Conservation (phyloP, 176 grass and related monocot species). For the Otatea glauca region DNA sequence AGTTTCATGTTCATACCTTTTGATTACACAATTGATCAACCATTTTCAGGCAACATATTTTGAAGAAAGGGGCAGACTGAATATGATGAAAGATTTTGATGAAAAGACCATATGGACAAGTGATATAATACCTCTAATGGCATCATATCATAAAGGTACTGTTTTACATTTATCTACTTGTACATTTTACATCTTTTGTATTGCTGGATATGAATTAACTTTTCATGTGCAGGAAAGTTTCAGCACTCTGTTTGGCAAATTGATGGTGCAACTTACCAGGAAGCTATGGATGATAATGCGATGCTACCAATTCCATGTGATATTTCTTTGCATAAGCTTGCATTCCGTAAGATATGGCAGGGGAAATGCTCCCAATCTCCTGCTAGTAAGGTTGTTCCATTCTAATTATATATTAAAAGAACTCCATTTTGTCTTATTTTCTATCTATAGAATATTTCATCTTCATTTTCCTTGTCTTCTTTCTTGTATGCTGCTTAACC, state of each 20-base stretch:
- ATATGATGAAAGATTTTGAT: slow-evolving; percentile 94
- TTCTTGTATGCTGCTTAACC: slow-evolving; percentile 36
- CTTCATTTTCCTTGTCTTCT: slow-evolving; percentile 25
- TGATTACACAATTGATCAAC: slow-evolving; percentile 33
- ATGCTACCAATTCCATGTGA: slow-evolving; percentile 51
- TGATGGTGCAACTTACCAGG: slow-evolving; percentile 48
- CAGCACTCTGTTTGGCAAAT: slow-evolving; percentile 91
- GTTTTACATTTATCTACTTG: slow-evolving; percentile 29
- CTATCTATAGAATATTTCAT: slow-evolving; percentile 31
- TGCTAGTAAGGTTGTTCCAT: slow-evolving; percentile 80
- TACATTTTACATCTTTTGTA: slow-evolving; percentile 40
- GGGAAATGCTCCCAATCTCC: slow-evolving; percentile 73
- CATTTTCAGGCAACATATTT: slow-evolving; percentile 75
- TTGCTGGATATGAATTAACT: slow-evolving; percentile 17
- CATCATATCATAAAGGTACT: slow-evolving; percentile 91
- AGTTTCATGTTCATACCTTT: slow-evolving; percentile 6
- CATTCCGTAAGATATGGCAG: slow-evolving; percentile 89
- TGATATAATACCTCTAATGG: slow-evolving; percentile 85
- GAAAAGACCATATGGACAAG: slow-evolving; percentile 91
- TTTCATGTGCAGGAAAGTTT: slow-evolving; percentile 65
- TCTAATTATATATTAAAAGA: slow-evolving; percentile 17
- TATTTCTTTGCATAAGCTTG: slow-evolving; percentile 58
- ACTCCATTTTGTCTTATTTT: slow-evolving; percentile 29
- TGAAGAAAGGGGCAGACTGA: slow-evolving; percentile 74
- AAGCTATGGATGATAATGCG: slow-evolving; percentile 46